Conservation (phyloP, 371 early-diverging fungal species). For the Mucor circinelloides region DNA sequence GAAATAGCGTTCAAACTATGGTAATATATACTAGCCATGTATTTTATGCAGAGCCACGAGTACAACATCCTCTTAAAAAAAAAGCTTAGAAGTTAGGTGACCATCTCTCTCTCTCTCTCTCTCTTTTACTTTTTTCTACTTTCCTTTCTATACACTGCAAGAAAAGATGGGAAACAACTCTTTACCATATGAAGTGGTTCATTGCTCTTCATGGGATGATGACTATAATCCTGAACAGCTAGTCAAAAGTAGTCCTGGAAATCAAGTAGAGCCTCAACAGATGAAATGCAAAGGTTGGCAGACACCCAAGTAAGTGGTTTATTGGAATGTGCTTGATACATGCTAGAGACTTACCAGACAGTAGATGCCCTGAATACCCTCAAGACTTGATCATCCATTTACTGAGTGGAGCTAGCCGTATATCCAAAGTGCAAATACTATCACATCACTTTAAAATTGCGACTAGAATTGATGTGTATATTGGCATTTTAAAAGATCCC, state of each 20-base stretch:
- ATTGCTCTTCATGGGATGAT: slow-evolving; percentile 48
- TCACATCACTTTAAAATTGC: slow-evolving; percentile 85
- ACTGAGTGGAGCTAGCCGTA: slow-evolving; percentile 58
- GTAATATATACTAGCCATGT: neutral
- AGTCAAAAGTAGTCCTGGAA: slow-evolving; percentile 38
- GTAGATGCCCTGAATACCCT: slow-evolving; percentile 74
- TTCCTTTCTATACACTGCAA: neutral
- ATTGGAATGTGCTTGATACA: neutral
- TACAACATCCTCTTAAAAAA: neutral
- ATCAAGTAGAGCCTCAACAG: slow-evolving; percentile 27
- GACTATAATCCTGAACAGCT: slow-evolving; percentile 44
- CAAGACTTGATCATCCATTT: slow-evolving; percentile 71
- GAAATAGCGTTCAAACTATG: neutral
- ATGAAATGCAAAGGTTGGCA: slow-evolving; percentile 51
- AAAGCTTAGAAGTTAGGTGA: neutral
- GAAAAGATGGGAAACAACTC: slow-evolving; percentile 8
- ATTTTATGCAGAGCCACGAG: slow-evolving; percentile 20
- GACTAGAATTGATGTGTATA: slow-evolving; percentile 72
- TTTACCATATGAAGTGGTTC: slow-evolving; percentile 28
- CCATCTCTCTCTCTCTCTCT: neutral
- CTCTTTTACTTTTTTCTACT: slow-evolving; percentile 3
- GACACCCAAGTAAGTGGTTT: slow-evolving; percentile 42
- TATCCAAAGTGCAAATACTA: slow-evolving; percentile 73
- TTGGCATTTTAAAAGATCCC: slow-evolving; percentile 48
- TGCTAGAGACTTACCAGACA: neutral